These are phyloP conservation scores for Syncephalastrum contaminatum DNA, from an alignment of 371 early-diverging fungal species.

Conservation along the genomic window DNA sequence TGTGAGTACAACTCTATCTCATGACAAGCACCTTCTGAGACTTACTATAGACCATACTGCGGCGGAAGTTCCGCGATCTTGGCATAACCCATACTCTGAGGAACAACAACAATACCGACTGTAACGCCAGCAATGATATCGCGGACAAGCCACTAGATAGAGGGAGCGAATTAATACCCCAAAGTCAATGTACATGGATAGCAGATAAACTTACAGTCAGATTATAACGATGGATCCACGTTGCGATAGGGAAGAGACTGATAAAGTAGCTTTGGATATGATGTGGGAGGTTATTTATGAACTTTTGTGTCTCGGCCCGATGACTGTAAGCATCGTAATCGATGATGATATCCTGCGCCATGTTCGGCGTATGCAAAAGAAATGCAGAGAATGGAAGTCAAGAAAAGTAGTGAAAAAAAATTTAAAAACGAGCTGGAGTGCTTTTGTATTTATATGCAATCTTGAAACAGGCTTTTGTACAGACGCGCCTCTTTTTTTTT, in stretches of 20 bases:
- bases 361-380: neutral
- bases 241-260: constrained; percentile 60
- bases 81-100: constrained; percentile 86
- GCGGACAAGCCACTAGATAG: constrained; percentile 67
- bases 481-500: neutral
- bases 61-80: constrained; percentile 79
- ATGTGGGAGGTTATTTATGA: constrained; percentile 24
- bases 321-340: constrained; percentile 32
- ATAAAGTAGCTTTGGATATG: constrained; percentile 30
- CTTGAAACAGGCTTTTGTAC: neutral
- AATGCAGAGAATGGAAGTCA: neutral
- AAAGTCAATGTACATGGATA: neutral
- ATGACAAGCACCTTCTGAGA: neutral
- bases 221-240: constrained; percentile 79
- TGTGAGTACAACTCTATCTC: neutral
- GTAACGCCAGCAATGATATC: constrained; percentile 88
- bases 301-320: constrained; percentile 21
- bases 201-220: constrained; percentile 14
- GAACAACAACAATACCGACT: constrained; percentile 83
- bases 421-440: neutral
- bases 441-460: constrained; percentile 4
- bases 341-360: constrained; percentile 27
- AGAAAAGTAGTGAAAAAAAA: constrained; percentile 3
- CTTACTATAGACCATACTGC: constrained; percentile 85
- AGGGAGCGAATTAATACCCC: neutral